Conservation (phyloP, 768 basidiomycete species). For the Tricholoma terreum region DNA sequence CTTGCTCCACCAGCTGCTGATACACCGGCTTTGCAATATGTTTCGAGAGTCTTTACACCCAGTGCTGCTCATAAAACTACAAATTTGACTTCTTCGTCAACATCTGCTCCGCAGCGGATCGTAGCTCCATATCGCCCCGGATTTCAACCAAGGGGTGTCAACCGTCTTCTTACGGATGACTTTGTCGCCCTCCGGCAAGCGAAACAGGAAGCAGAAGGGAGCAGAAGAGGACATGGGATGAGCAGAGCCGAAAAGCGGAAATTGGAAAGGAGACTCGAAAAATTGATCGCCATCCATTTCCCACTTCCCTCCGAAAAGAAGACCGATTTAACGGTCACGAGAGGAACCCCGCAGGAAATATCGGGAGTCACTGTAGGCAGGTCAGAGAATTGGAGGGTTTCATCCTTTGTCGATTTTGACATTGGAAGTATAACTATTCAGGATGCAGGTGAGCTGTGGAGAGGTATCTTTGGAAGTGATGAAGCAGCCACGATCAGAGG, state of each 20-base stretch:
- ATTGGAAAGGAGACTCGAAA: constrained; percentile 83
- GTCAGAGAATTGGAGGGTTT: constrained; percentile 43
- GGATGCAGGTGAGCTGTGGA: constrained; percentile 69
- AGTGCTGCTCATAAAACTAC: not conserved
- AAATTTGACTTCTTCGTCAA: constrained; percentile 5
- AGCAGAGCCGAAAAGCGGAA: constrained; percentile 79
- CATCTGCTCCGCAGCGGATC: constrained; percentile 13
- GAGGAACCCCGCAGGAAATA: constrained; percentile 14
- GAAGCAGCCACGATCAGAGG: constrained; percentile 69
- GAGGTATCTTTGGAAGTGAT: constrained; percentile 48
- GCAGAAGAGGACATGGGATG: constrained; percentile 23
- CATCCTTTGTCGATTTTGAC: constrained; percentile 75
- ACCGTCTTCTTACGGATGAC: constrained; percentile 76
- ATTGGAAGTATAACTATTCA: constrained; percentile 50
- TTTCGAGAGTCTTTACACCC: not conserved
- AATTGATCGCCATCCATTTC: constrained; percentile 76
- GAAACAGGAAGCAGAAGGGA: constrained; percentile 37
- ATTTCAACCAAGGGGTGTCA: constrained; percentile 91
- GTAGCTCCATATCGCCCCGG: constrained; percentile 80
- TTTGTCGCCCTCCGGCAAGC: constrained; percentile 52
- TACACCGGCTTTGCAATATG: not conserved
- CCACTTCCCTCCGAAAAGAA: constrained; percentile 24
- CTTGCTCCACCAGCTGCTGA: not conserved
- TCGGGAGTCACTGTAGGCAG: constrained; percentile 14
- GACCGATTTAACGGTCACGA: not conserved